phyloP scores from a whole-genome alignment of 805 yeast species.

The Pichia insulana region DNA sequence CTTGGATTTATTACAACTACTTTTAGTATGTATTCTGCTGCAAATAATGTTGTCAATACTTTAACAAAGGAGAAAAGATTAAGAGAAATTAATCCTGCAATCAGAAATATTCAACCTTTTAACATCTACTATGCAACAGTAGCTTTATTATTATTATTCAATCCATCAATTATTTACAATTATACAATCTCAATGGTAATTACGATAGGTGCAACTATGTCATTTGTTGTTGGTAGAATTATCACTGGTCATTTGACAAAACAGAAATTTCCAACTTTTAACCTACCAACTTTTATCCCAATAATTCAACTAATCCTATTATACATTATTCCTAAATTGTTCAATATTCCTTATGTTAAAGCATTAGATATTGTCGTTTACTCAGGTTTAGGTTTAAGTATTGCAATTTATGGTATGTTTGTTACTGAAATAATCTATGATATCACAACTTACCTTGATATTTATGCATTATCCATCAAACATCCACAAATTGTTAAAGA shows the following conservation, averaged over 20 bases:
- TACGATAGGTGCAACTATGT: conserved; percentile 67
- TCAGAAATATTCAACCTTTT: conserved; percentile 50
- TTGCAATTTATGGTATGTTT: conserved; percentile 62
- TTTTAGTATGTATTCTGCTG: conserved; percentile 63
- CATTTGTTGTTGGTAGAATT: conserved; percentile 85
- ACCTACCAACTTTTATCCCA: conserved; percentile 66
- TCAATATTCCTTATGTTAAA: conserved; percentile 31
- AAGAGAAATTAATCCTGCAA: conserved; percentile 26
- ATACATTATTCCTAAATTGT: conserved; percentile 28
- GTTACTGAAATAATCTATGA: conserved; percentile 72
- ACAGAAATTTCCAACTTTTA: conserved; percentile 66
- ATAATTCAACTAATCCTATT: conserved; percentile 35
- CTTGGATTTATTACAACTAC: conserved; percentile 47
- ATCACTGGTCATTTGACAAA: conserved; percentile 79
- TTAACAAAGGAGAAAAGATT: conserved; percentile 31
- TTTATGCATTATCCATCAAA: conserved; percentile 77
- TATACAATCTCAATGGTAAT: conserved; percentile 50
- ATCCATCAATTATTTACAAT: conserved; percentile 41
- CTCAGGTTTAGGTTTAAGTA: conserved; percentile 58
- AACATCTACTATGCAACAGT: conserved; percentile 43
- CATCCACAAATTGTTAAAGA: conserved; percentile 46
- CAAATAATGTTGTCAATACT: conserved; percentile 45
- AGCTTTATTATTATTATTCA: conserved; percentile 36
- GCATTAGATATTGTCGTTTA: conserved; percentile 48
- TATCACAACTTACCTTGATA: conserved; percentile 73